Base-by-base conservation (phyloP, 148 eudicot species). In the Chenopodium formosanum region DNA sequence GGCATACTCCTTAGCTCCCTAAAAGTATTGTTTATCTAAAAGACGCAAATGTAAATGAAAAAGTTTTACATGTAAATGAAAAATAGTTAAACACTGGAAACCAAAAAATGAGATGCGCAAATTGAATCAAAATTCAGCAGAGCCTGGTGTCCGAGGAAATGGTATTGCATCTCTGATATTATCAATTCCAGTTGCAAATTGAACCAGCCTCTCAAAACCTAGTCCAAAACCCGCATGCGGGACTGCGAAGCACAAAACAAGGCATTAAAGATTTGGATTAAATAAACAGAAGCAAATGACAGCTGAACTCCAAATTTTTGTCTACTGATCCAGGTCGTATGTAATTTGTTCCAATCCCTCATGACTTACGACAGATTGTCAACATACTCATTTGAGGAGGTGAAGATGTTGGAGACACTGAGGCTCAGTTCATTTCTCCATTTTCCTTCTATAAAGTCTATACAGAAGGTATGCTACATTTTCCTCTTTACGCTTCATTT, bases 191-290 rank as follows among this genome's bases (percentile, higher is more conserved):
- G 99, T 97, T 4, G 98, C 97, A 81, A 97, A 97, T 73, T 97
- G 99, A 63, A 97, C 99, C 74, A 97, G 95, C 88, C 99, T 90
- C 81, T 97, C 99, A 74, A 97, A 97, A 44, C 99, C 99, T 73
- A 97, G 84, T 72, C 99, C 99, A 44, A 97, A 97, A 56, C 99
- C 99, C 0, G 99, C 97, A 84, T 96, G 99, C 82, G 99, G 99
- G 86, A 96, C 99, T 96, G 93, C 87, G 84, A 23, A 37, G 64
- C 62, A 78, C 23, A 78, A 25, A 47, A 73, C 27, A 40, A 32
- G 34, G 25, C 69, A 72, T 80, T 73, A 69, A 78, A 70, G 20
- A 70, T 60, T 13, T 74, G 77, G 27, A 64, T 75, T 62, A 47
- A 40, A 71, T 12, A 5, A 73, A 67, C 13, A 19, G 27, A 62